Percentiles rank a stretch among this genome's conserved stretches.
These are phyloP conservation scores for Brassica napus DNA, from an alignment of 345 rosid species.

Conservation along the genomic window Da-Ae NC_063435.1:15777001-15777500, in stretches of 20 bases:
- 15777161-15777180: conserved; percentile 75
- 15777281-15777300: not conserved
- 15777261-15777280: not conserved
- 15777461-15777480: not conserved
- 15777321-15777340: not conserved
- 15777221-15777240: not conserved
- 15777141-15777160: conserved; percentile 75
- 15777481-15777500: conserved; percentile 90
- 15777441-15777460: too few relatives aligned
- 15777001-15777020: conserved; percentile 6
- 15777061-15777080: conserved; percentile 22
- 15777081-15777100: conserved; percentile 51
- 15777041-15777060: not conserved
- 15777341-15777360: not conserved
- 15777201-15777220: not conserved
- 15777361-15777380: not conserved
- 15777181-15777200: conserved; percentile 69
- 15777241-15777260: not conserved
- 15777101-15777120: conserved; percentile 75
- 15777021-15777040: not conserved
- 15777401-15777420: not conserved
- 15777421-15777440: not conserved
- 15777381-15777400: not conserved
- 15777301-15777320: not conserved
- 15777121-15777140: conserved; percentile 80